A percentile compares a stretch with the other conserved stretches of the same genome.
phyloP scores from a whole-genome alignment of 495 filamentous ascomycete species.

The Baudoinia panamericana region DNA sequence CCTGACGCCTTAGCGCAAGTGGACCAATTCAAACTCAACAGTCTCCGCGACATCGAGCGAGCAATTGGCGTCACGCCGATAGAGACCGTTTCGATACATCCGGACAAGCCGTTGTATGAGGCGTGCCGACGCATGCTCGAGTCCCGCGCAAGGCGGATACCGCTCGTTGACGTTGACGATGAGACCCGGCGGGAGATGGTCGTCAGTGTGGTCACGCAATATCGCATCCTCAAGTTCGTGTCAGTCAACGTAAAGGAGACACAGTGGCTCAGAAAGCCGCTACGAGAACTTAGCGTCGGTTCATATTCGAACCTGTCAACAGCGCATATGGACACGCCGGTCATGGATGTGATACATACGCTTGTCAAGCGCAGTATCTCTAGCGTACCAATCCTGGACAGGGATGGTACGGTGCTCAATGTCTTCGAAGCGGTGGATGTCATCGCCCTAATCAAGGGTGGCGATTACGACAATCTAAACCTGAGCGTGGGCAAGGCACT shows the following conservation, averaged over 20 bases:
- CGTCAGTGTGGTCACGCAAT: conserved; percentile 93
- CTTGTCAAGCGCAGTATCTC: conserved; percentile 89
- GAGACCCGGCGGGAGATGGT: conserved; percentile 89
- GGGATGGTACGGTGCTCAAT: conserved; percentile 71
- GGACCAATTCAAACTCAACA: conserved; percentile 88
- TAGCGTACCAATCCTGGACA: conserved; percentile 84
- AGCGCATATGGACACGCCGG: conserved; percentile 79
- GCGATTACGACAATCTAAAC: conserved; percentile 78
- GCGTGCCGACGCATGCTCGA: conserved; percentile 90
- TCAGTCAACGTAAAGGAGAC: conserved; percentile 93
- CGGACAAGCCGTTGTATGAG: conserved; percentile 79
- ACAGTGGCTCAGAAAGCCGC: conserved; percentile 72
- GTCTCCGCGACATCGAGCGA: conserved; percentile 86
- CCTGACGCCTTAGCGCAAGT: conserved; percentile 77
- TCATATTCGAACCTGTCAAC: conserved; percentile 71
- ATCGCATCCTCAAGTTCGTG: conserved; percentile 95
- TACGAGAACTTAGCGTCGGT: conserved; percentile 71
- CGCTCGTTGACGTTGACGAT: conserved; percentile 85
- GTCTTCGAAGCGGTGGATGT: conserved; percentile 98
- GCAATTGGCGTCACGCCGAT: conserved; percentile 82
- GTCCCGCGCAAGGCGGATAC: conserved; percentile 84
- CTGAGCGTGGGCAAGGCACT: conserved; percentile 82
- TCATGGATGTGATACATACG: conserved; percentile 90
- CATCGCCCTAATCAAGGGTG: conserved; percentile 87
- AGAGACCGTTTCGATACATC: conserved; percentile 92